phyloP scores from a whole-genome alignment of 176 grass and related monocot genomes.

The Carex littledalei region DNA sequence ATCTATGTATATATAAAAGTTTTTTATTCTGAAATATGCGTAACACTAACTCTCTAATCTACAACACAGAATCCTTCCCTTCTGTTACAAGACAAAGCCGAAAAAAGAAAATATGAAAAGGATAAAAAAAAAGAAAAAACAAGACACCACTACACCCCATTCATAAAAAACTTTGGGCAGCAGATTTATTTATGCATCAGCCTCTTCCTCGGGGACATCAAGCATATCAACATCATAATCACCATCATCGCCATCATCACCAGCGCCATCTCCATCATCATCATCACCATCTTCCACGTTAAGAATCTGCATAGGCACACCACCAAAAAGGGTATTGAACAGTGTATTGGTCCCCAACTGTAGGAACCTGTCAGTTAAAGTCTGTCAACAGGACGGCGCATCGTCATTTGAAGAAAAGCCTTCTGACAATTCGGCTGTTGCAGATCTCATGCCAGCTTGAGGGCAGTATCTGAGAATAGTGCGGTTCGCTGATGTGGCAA shows the following conservation, averaged over 20 bases:
- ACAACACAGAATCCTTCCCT: slow-evolving; percentile 6
- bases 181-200: slow-evolving; percentile 9
- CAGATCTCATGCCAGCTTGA: background rate
- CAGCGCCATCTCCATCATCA: slow-evolving; percentile 4
- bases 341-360: background rate
- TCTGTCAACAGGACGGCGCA: background rate
- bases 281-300: slow-evolving; percentile 16
- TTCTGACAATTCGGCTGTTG: background rate
- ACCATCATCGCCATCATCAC: background rate
- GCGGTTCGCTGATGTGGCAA: slow-evolving; percentile 1
- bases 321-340: slow-evolving; percentile 9
- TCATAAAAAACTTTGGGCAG: slow-evolving; percentile 1
- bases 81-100: background rate
- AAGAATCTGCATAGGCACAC: slow-evolving; percentile 7
- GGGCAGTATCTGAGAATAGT: slow-evolving; percentile 3
- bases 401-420: background rate
- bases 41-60: background rate
- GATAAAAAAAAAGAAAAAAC: background rate
- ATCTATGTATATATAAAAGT: background rate
- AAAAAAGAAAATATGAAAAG: background rate
- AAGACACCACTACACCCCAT: background rate
- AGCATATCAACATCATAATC: slow-evolving; percentile 9
- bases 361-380: background rate
- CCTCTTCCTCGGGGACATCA: slow-evolving; percentile 3
- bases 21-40: background rate